Conservation (phyloP, 176 grass and related monocot species). For the Saccharum spontaneum region DNA sequence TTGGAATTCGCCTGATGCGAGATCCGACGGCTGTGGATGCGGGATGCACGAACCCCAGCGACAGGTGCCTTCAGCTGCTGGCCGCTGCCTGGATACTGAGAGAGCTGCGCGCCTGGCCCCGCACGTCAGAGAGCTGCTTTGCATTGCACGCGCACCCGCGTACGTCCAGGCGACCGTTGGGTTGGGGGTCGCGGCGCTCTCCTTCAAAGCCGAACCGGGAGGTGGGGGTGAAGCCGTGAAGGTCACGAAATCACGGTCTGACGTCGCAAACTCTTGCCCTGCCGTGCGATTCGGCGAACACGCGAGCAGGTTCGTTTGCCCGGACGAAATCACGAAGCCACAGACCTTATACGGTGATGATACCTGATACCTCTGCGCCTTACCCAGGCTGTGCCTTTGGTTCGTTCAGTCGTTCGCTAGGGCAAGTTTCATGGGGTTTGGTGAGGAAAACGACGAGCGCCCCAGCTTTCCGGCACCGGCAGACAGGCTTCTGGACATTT, state of each 20-base stretch:
- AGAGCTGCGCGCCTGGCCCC: background rate
- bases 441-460: background rate
- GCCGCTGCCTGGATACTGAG: too few species aligned
- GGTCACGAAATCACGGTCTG: background rate
- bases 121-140: background rate
- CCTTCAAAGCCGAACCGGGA: conserved; percentile 13
- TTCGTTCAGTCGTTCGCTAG: background rate
- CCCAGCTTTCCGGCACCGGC: background rate
- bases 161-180: conserved; percentile 40
- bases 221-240: too few species aligned
- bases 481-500: conserved; percentile 11
- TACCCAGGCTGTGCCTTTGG: too few species aligned
- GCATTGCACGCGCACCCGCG: background rate
- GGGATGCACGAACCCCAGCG: background rate
- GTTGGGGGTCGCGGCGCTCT: background rate
- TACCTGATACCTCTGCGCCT: too few species aligned
- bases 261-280: too few species aligned
- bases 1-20: conserved; percentile 2
- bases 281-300: background rate
- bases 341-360: too few species aligned
- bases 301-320: background rate
- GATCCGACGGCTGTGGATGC: conserved; percentile 7
- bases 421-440: conserved; percentile 31
- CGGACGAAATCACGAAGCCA: conserved; percentile 25
- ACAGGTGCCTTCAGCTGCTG: too few species aligned